Percentiles rank a stretch among this genome's conserved stretches.
Evolutionary conservation across 2,329 filamentous ascomycete genomes (phyloP).

Genomic region (Coniochaeta sp.): DNA sequence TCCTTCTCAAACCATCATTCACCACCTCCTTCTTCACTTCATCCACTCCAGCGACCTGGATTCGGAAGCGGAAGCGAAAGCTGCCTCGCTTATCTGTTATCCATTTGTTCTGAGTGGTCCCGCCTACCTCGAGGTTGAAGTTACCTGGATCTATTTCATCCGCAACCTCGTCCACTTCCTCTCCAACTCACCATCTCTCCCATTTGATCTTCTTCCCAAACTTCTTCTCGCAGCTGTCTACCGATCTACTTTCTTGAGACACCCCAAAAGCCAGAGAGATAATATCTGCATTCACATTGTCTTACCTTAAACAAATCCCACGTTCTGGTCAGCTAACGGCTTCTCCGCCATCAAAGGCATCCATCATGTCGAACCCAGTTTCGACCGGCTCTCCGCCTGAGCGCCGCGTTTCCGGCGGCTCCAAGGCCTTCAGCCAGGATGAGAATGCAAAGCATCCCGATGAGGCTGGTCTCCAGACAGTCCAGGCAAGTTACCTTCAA

Average conservation of each 20-base stretch:
- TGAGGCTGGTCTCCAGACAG: conserved; percentile 21
- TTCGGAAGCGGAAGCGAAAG: conserved; percentile 7
- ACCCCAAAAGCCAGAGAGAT: neutral
- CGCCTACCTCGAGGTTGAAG: neutral
- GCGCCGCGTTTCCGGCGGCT: conserved; percentile 24
- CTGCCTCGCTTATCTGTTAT: neutral
- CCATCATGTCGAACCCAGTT: conserved; percentile 32
- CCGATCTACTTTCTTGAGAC: conserved; percentile 4
- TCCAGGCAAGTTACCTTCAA: conserved; percentile 22
- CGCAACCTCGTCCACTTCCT: neutral
- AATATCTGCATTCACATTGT: conserved; percentile 9
- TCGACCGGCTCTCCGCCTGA: conserved; percentile 35
- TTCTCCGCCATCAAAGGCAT: conserved; percentile 3
- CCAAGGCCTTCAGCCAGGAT: conserved; percentile 24
- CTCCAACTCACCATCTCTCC: neutral
- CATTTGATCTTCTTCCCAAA: neutral
- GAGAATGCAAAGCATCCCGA: conserved; percentile 31
- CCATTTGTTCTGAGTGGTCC: neutral
- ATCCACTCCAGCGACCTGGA: conserved; percentile 2
- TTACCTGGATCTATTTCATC: conserved; percentile 3
- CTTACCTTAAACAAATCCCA: conserved; percentile 6
- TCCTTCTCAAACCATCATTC: neutral
- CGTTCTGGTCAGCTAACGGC: conserved; percentile 12
- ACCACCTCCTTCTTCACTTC: conserved; percentile 4
- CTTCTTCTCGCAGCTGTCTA: neutral